phyloP scores from a whole-genome alignment of 2,329 filamentous ascomycete genomes.

The Pyrenochaeta sp. region DNA sequence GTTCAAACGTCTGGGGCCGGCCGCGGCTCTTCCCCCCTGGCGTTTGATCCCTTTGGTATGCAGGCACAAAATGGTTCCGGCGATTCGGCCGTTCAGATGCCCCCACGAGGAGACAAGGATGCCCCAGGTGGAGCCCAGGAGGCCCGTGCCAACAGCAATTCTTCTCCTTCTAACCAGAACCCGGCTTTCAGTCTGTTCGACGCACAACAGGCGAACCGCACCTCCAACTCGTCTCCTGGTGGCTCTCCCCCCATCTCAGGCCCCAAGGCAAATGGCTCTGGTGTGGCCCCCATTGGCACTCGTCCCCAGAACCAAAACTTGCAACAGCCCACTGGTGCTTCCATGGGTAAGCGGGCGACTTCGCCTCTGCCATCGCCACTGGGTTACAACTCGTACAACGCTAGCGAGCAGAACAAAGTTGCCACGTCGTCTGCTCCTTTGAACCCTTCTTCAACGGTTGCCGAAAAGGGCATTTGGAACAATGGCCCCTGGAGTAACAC shows the following conservation, averaged over 20 bases:
- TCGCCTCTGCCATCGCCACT: slow-evolving; percentile 92
- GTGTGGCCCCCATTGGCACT: slow-evolving; percentile 93
- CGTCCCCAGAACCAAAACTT: slow-evolving; percentile 71
- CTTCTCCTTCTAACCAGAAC: slow-evolving; percentile 76
- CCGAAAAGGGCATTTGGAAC: slow-evolving; percentile 70
- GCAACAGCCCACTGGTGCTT: slow-evolving; percentile 65
- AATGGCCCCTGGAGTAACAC: slow-evolving; percentile 86
- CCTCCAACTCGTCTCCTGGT: slow-evolving; percentile 85
- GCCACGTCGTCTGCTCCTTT: slow-evolving; percentile 62
- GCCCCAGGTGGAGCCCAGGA: slow-evolving; percentile 60
- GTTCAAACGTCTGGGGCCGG: slow-evolving; percentile 67
- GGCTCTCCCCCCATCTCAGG: slow-evolving; percentile 78
- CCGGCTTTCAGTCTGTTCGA: slow-evolving; percentile 59
- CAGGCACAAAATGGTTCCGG: slow-evolving; percentile 59
- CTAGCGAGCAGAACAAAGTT: slow-evolving; percentile 59
- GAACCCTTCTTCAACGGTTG: slow-evolving; percentile 61
- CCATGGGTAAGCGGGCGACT: slow-evolving; percentile 81
- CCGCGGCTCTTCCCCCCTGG: slow-evolving; percentile 79
- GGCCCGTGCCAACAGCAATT: slow-evolving; percentile 82
- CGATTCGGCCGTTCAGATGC: slow-evolving; percentile 64
- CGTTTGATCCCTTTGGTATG: slow-evolving; percentile 74
- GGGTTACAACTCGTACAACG: slow-evolving; percentile 69
- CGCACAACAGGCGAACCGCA: slow-evolving; percentile 74
- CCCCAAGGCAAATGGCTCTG: slow-evolving; percentile 66
- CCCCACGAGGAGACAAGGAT: slow-evolving; percentile 55